Percentiles rank a stretch among this genome's conserved stretches.
These are phyloP conservation scores for Quercus robur DNA, from an alignment of 306 rosid species.

Conservation along the genomic window DNA sequence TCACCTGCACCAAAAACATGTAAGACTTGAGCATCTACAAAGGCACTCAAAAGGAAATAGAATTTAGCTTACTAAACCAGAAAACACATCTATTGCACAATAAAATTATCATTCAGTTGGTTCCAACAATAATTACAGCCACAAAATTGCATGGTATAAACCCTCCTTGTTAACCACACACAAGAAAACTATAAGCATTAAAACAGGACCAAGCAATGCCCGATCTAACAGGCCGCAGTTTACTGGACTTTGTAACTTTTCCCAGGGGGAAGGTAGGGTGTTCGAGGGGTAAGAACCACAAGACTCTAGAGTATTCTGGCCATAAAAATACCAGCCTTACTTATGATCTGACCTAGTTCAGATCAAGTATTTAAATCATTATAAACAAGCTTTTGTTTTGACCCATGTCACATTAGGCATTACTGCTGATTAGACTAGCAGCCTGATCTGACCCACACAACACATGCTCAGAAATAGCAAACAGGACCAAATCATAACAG, in stretches of 20 bases:
- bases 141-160: not conserved
- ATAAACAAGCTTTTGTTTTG: not conserved
- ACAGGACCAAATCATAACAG: slow-evolving; percentile 11
- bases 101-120: not conserved
- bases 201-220: not conserved
- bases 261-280: too few relatives aligned
- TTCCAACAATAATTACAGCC: not conserved
- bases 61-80: not conserved
- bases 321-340: not conserved
- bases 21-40: slow-evolving; percentile 6
- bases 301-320: not conserved
- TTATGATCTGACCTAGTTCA: not conserved
- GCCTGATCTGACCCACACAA: slow-evolving; percentile 3
- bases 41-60: slow-evolving; percentile 5
- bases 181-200: not conserved
- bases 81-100: not conserved
- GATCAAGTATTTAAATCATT: not conserved
- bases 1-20: slow-evolving; percentile 57
- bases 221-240: too few relatives aligned
- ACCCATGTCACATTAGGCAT: not conserved
- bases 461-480: not conserved
- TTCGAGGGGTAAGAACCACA: not conserved
- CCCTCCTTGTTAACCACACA: slow-evolving; percentile 1
- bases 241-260: too few relatives aligned
- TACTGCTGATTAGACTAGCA: not conserved